Evolutionary conservation across 345 rosid genomes (phyloP), one percentile per base, ranked within the genome.

Genomic region (Acer saccharum): DNA sequence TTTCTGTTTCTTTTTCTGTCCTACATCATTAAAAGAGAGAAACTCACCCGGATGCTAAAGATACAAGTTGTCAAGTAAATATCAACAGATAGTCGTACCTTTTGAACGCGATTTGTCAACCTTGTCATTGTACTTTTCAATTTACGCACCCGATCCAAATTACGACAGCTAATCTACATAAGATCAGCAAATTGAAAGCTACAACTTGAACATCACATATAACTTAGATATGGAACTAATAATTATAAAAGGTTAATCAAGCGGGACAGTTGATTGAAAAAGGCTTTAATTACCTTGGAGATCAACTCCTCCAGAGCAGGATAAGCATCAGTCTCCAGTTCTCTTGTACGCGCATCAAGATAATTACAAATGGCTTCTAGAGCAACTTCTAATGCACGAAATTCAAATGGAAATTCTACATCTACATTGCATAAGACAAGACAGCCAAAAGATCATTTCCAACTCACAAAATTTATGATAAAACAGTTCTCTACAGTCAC

Each of bases 281-380:
- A 27, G 68, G 14, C 25, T 48, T 66, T 81, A 54, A 54, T 14
- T 54, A 81, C 90, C 85, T 81, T 84, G 58, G 89, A 87, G 68
- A 88, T 89, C 65, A 89, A 82, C 78, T 87, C 89, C 71, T 89
- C 89, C 43, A 87, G 73, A 71, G 90, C 90, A 21, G 88, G 92
- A 77, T 87, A 86, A 54, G 92, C 74, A 68, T 76, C 87, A 18
- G 83, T 85, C 88, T 86, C 89, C 68, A 89, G 80, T 67, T 89
- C 88, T 52, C 82, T 82, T 3, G 90, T 84, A 39, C 88, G 79
- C 0, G 86, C 90, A 86, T 86, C 90, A 73, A 84, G 88, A 76
- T 84, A 86, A 77, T 90, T 87, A 80, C 89, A 89, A 71, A 89
- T 81, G 57, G 86, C 88, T 81, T 87, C 88, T 50, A 89, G 65